phyloP scores from a whole-genome alignment of 2,329 filamentous ascomycete genomes.

The Cladophialophora yegresii region DNA sequence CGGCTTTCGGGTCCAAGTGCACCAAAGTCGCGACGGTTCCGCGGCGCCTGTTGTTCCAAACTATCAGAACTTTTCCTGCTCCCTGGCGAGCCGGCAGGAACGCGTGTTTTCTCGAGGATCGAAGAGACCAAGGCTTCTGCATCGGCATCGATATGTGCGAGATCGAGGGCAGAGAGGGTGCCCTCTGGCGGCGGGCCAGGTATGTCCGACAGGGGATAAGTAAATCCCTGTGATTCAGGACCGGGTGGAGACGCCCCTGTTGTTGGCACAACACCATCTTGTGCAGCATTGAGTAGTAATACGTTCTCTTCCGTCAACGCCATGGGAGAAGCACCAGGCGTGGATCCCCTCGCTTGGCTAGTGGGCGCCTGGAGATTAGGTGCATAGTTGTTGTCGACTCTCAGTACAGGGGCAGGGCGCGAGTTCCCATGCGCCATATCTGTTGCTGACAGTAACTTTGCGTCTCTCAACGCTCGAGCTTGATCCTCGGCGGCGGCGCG shows the following conservation, averaged over 20 bases:
- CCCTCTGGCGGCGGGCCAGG: constrained; percentile 28
- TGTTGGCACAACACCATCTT: constrained; percentile 4
- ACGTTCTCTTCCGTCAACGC: constrained; percentile 58
- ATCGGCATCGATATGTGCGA: constrained; percentile 10
- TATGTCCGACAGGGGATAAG: constrained; percentile 23
- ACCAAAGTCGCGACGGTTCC: constrained; percentile 18
- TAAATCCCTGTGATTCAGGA: not conserved
- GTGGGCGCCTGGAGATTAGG: not conserved
- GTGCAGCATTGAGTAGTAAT: constrained; percentile 45
- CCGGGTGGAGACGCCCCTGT: constrained; percentile 3
- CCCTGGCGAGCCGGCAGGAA: not conserved
- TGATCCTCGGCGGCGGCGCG: constrained; percentile 58
- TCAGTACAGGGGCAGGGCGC: not conserved
- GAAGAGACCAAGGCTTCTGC: constrained; percentile 15
- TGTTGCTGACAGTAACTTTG: constrained; percentile 56
- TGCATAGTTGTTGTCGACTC: not conserved
- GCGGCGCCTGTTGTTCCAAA: not conserved
- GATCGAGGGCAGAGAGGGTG: constrained; percentile 10
- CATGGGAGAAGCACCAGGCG: constrained; percentile 10
- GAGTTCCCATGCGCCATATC: constrained; percentile 33
- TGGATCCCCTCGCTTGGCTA: not conserved
- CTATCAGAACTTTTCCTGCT: not conserved
- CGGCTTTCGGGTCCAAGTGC: constrained; percentile 16
- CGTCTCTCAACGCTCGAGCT: constrained; percentile 56
- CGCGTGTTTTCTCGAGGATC: constrained; percentile 3